Conservation (phyloP, 1,139 yeast species). For the Geotrichum siamense region DNA sequence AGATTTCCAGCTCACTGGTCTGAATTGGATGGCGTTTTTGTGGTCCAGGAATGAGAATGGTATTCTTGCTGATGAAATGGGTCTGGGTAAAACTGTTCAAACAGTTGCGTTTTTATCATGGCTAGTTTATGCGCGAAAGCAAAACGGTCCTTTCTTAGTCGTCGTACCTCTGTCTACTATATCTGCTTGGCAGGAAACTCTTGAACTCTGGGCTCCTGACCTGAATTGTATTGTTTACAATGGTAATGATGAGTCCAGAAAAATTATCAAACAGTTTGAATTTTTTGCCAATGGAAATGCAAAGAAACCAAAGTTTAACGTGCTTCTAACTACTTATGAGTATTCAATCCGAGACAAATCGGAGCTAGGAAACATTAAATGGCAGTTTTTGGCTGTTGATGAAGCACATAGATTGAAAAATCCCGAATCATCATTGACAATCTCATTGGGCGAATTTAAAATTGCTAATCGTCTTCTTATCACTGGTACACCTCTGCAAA, state of each 20-base stretch:
- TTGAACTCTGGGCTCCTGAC: slow-evolving; percentile 97
- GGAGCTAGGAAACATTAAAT: slow-evolving; percentile 73
- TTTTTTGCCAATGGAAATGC: slow-evolving; percentile 51
- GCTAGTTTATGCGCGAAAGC: slow-evolving; percentile 90
- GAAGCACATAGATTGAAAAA: slow-evolving; percentile 97
- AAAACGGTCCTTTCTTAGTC: slow-evolving; percentile 91
- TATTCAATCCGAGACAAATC: slow-evolving; percentile 81
- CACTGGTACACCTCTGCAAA: slow-evolving; percentile 97
- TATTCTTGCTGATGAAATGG: slow-evolving; percentile 98
- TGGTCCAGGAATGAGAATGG: slow-evolving; percentile 99
- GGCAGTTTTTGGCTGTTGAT: slow-evolving; percentile 98
- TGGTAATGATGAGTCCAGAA: slow-evolving; percentile 86
- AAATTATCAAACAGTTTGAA: slow-evolving; percentile 76
- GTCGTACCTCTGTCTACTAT: slow-evolving; percentile 95
- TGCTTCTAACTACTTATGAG: slow-evolving; percentile 87
- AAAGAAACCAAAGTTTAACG: slow-evolving; percentile 76
- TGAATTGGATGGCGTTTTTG: slow-evolving; percentile 98
- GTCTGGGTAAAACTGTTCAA: slow-evolving; percentile 96
- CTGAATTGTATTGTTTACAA: slow-evolving; percentile 84
- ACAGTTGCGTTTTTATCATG: slow-evolving; percentile 91
- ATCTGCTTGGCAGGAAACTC: slow-evolving; percentile 99
- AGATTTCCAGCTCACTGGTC: slow-evolving; percentile 95
- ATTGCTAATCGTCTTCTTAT: slow-evolving; percentile 80
- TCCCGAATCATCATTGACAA: slow-evolving; percentile 88
- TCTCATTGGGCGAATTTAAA: slow-evolving; percentile 73